Evolutionary conservation across 75 land plant genomes (phyloP), one percentile per base, ranked within the genome.

Genomic region (Picea glauca): DNA sequence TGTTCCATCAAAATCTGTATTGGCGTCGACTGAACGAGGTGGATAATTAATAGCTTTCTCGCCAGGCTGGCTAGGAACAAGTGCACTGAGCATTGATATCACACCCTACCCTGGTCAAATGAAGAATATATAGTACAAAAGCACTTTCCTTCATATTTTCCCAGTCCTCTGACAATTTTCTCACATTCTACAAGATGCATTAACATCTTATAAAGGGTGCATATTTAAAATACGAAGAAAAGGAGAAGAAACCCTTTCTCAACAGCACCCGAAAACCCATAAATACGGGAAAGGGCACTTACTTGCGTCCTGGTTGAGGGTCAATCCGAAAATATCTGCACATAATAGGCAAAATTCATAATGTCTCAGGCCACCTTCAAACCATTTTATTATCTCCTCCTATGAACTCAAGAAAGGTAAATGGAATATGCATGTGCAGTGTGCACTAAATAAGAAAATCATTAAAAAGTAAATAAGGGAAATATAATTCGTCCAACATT

Each of bases 261-360:
- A 43, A 13, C 54, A 70, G 23, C 54, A 70, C 7, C 23, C 40
- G 43, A 70, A 70, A 13, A 20, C 26, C 32, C 50, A 77, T 15
- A 50, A 78, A 14, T 56, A 59, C n/a, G 58, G 54, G 35, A 62
- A 58, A 78, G 38, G 1, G n/a, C 43, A 80, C 94, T 88, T 81
- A 92, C 94, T 95, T 95, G 64, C 94, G 83, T 30, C 98, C 98
- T 74, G 98, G 98, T 43, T 90, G 56, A 77, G 98, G 98, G 61
- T 96, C 98, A 13, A 83, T 76, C n/a, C 93, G 86, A 75, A 96
- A 96, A 66, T 89, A 92, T 85, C 94, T 92, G 85, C 59, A 64
- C 61, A 77, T 31, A 20, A 80, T 73, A 68, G 17, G 12, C 56
- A 9, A 50, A 50, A 9, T 50, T 50, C 43, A 11, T 35, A 20